Conservation (phyloP, 2,329 filamentous ascomycete genomes). For the Xenoacremonium recifei region DNA sequence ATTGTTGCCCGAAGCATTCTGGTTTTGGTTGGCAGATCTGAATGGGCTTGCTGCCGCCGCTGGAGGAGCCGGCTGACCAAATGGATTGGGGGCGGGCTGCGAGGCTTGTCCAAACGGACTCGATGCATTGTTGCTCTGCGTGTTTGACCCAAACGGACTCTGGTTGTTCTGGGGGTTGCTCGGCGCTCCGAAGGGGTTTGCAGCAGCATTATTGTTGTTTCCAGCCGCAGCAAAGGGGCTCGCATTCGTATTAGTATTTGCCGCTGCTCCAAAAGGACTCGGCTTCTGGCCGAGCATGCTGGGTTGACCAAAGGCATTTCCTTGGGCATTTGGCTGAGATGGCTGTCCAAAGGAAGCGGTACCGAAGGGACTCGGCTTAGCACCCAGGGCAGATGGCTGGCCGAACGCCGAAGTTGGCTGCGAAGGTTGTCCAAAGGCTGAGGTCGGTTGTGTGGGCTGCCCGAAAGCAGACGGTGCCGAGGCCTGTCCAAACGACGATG, state of each 20-base stretch:
- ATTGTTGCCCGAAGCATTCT: slow-evolving; percentile 17
- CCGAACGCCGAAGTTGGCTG: slow-evolving; percentile 35
- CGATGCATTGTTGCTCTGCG: slow-evolving; percentile 12
- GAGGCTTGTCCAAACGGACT: slow-evolving; percentile 28
- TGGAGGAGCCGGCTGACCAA: slow-evolving; percentile 15
- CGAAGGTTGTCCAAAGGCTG: slow-evolving; percentile 41
- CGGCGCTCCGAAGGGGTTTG: slow-evolving; percentile 29
- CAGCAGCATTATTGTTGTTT: slow-evolving; percentile 15
- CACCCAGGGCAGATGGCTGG: slow-evolving; percentile 36
- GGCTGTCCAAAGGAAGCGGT: slow-evolving; percentile 35
- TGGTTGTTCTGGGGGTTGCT: slow-evolving; percentile 13
- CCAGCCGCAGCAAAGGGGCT: slow-evolving; percentile 25
- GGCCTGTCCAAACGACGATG: slow-evolving; percentile 31
- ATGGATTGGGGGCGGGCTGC: slow-evolving; percentile 16
- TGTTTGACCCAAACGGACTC: slow-evolving; percentile 20
- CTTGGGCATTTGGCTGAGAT: slow-evolving; percentile 25
- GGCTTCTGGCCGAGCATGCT: slow-evolving; percentile 35
- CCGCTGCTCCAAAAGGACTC: slow-evolving; percentile 35
- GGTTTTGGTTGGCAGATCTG: slow-evolving; percentile 15
- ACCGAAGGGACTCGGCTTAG: slow-evolving; percentile 35
- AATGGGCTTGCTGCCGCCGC: slow-evolving; percentile 28
- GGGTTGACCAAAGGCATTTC: slow-evolving; percentile 33
- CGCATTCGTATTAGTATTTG: slow-evolving; percentile 5
- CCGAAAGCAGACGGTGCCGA: slow-evolving; percentile 15
- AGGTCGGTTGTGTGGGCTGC: slow-evolving; percentile 23